phyloP scores from a whole-genome alignment of 345 rosid genomes.

The Pelargonium nanum region DNA sequence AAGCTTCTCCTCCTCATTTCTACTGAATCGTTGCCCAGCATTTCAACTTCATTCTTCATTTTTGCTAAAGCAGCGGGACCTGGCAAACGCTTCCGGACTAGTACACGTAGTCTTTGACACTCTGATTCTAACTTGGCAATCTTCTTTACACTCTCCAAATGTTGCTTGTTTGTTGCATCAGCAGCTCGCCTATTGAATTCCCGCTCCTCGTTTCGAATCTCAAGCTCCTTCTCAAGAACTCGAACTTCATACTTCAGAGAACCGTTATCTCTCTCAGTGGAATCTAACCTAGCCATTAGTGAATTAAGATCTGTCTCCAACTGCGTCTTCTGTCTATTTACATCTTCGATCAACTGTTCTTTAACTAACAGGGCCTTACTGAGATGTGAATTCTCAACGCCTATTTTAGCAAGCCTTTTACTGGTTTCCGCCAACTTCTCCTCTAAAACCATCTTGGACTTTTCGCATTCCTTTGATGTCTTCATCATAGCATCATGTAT shows the following conservation, averaged over 20 bases:
- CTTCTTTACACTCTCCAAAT: constrained; percentile 70
- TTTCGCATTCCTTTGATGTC: constrained; percentile 51
- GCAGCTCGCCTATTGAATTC: constrained; percentile 65
- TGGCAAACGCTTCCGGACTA: constrained; percentile 74
- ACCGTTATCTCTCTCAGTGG: constrained; percentile 57
- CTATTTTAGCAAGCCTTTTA: constrained; percentile 43
- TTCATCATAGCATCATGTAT: constrained; percentile 69
- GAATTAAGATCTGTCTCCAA: constrained; percentile 42
- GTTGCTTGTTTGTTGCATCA: constrained; percentile 69
- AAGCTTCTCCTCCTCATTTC: constrained; percentile 37
- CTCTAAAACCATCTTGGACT: constrained; percentile 32
- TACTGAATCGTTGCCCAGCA: constrained; percentile 46
- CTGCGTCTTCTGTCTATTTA: constrained; percentile 47
- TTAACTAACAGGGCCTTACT: constrained; percentile 49
- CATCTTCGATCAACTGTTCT: constrained; percentile 46
- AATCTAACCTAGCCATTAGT: constrained; percentile 47
- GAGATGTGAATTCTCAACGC: constrained; percentile 46
- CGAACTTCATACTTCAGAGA: constrained; percentile 73
- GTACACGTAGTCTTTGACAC: constrained; percentile 72
- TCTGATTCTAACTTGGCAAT: constrained; percentile 83
- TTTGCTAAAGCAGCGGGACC: constrained; percentile 75
- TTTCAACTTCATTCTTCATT: constrained; percentile 75
- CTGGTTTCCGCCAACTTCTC: constrained; percentile 35
- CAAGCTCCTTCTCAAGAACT: constrained; percentile 83
- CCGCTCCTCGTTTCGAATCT: constrained; percentile 83